A percentile compares a stretch with the other conserved stretches of the same genome.
Conservation (phyloP, 768 basidiomycete genomes). For the Auriscalpium vulgare region DNA sequence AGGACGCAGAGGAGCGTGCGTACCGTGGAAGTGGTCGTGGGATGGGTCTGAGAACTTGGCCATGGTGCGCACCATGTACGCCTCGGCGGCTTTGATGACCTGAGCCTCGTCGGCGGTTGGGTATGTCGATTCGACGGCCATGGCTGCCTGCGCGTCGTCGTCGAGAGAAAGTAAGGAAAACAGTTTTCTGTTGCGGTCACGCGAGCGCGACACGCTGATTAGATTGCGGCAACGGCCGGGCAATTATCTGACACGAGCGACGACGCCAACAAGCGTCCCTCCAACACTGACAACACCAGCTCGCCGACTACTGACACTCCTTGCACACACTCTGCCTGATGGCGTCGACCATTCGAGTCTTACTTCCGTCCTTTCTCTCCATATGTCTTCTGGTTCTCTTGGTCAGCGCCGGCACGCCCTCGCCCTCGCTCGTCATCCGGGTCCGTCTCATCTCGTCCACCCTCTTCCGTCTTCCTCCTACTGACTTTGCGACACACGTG, state of each 20-base stretch:
- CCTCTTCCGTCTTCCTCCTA: not conserved
- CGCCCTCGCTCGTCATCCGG: constrained; percentile 6
- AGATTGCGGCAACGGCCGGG: not conserved
- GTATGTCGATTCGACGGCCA: constrained; percentile 26
- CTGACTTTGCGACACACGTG: constrained; percentile 17
- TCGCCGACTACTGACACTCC: not conserved
- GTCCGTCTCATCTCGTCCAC: constrained; percentile 4
- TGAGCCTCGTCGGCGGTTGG: constrained; percentile 45
- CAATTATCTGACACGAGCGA: not conserved
- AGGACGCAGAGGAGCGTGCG: not conserved
- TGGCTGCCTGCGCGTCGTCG: not conserved
- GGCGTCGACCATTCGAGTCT: not conserved
- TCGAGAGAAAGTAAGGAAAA: not conserved
- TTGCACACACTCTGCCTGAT: not conserved
- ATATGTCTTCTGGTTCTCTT: not conserved
- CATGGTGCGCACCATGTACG: constrained; percentile 68
- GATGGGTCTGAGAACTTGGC: constrained; percentile 64
- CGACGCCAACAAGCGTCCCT: not conserved
- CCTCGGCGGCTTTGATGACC: constrained; percentile 51
- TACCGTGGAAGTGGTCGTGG: constrained; percentile 75
- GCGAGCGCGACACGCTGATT: not conserved
- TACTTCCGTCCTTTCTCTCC: constrained; percentile 9
- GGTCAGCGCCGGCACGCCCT: constrained; percentile 1
- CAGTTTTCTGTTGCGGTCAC: not conserved
- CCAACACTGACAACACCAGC: not conserved